These are phyloP conservation scores for Salix caprea DNA, from an alignment of 345 rosid species.

Conservation along the genomic window DNA sequence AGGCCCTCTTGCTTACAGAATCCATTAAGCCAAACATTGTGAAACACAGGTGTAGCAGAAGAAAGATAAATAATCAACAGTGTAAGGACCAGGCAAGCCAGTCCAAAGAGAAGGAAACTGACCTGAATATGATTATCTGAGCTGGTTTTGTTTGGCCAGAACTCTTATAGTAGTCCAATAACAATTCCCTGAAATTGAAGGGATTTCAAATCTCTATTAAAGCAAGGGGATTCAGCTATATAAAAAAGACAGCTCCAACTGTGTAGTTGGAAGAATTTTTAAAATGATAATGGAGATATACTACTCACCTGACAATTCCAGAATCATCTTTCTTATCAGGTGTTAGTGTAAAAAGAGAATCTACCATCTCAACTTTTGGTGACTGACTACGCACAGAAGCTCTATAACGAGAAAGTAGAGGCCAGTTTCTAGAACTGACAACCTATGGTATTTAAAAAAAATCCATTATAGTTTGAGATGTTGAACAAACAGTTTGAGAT, in stretches of 20 bases:
- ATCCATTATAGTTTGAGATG: not conserved
- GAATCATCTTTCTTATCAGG: not conserved
- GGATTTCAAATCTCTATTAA: not conserved
- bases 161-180: constrained; percentile 20
- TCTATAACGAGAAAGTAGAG: constrained; percentile 17
- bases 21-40: not conserved
- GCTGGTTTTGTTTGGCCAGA: constrained; percentile 21
- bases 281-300: not conserved
- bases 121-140: constrained; percentile 25
- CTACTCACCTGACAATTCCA: constrained; percentile 21
- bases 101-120: not conserved
- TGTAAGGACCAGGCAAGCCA: not conserved
- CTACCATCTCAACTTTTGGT: constrained; percentile 28
- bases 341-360: constrained; percentile 5
- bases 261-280: not conserved
- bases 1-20: not conserved
- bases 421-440: constrained; percentile 24
- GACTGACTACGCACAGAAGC: constrained; percentile 24
- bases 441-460: constrained; percentile 5
- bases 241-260: not conserved
- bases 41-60: not conserved
- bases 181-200: constrained; percentile 16
- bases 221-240: not conserved
- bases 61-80: not conserved
- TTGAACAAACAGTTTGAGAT: not conserved